phyloP scores from a whole-genome alignment of 176 grass and related monocot genomes.

The Oryza longistaminata region DNA sequence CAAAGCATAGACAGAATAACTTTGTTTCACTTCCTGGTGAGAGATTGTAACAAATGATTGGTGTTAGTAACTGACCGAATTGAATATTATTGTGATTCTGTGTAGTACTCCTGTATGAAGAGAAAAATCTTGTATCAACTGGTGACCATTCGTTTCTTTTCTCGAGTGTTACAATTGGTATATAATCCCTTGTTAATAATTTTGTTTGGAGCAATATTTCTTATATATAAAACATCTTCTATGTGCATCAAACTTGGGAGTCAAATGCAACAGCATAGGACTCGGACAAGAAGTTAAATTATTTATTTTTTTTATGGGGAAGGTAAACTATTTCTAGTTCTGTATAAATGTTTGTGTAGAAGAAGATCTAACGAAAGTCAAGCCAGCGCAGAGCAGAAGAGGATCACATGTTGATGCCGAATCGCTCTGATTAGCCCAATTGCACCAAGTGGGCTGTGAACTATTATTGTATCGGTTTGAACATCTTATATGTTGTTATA shows the following conservation, averaged over 20 bases:
- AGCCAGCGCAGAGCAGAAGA: too few species aligned
- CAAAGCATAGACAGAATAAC: background rate
- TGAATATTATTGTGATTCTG: constrained; percentile 9
- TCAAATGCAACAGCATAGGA: background rate
- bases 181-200: background rate
- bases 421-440: too few species aligned
- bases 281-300: too few species aligned
- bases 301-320: too few species aligned
- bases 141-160: background rate
- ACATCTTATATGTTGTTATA: too few species aligned
- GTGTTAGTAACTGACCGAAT: background rate
- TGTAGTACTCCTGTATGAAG: background rate
- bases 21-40: constrained; percentile 10
- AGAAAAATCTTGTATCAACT: background rate
- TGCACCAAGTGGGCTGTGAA: too few species aligned
- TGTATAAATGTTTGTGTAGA: too few species aligned
- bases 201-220: background rate
- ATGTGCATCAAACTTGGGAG: background rate
- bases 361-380: too few species aligned
- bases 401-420: too few species aligned
- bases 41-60: background rate
- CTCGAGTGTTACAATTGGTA: background rate
- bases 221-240: background rate
- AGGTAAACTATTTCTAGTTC: too few species aligned
- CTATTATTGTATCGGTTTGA: too few species aligned